Evolutionary conservation across 2,329 filamentous ascomycete genomes (phyloP).

Genomic region (Colletotrichum simmondsii): DNA sequence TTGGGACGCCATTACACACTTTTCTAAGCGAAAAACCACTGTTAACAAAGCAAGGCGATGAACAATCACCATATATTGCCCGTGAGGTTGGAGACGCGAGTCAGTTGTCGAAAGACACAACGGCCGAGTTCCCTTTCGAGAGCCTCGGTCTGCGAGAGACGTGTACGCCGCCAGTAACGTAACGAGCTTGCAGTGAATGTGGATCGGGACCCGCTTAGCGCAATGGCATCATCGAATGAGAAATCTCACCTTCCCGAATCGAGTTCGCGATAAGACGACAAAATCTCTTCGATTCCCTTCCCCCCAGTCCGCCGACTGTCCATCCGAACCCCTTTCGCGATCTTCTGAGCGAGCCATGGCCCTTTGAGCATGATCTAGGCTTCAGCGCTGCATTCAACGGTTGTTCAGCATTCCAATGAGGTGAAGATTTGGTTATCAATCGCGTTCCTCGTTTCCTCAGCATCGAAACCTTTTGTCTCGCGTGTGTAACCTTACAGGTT

Average conservation of each 20-base stretch:
- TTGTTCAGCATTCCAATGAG: conserved; percentile 1
- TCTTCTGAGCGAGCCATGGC: not conserved
- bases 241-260: conserved; percentile 31
- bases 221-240: conserved; percentile 31
- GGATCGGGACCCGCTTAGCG: conserved; percentile 28
- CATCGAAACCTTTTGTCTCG: not conserved
- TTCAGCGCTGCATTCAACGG: not conserved
- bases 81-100: not conserved
- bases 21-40: too few species aligned
- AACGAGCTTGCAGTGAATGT: conserved; percentile 10
- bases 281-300: conserved; percentile 12
- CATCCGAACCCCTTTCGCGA: not conserved
- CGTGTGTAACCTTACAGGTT: not conserved
- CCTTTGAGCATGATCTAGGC: not conserved
- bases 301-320: not conserved
- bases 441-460: not conserved
- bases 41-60: too few species aligned
- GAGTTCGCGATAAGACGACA: conserved; percentile 27
- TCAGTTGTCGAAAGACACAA: not conserved
- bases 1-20: too few species aligned
- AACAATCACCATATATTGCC: too few species aligned
- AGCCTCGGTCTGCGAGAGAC: not conserved
- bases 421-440: not conserved
- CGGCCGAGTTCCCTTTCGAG: not conserved
- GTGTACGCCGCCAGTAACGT: conserved; percentile 3